Base-by-base conservation (phyloP, 192 early-diverging fungal species). In the Spizellomyces sp. region DNA sequence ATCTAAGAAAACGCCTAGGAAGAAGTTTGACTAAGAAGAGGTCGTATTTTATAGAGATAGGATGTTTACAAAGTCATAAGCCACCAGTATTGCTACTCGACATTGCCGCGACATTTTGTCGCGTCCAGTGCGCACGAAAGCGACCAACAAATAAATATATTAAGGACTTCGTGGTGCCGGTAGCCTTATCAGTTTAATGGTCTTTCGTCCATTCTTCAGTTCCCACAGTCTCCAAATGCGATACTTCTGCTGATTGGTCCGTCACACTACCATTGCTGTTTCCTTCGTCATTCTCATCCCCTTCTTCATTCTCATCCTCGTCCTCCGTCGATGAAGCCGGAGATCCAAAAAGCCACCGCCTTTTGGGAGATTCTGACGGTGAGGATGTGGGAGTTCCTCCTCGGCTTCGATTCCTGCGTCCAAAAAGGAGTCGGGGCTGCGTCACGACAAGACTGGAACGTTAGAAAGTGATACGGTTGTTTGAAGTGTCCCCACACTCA, bases 301-400 rank as follows among this genome's bases (percentile, higher is more conserved):
- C 36, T 7, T 63, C 62, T 44, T 63, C 62, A 36, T 63, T 44
- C 62, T 63, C 62, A 22, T 66, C 64, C 46, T 66, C 64, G 9
- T 66, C 64, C 64, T 66, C 64, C 22, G 61, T 41, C 1, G 61
- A 62, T n/a, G 21, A 42, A 2, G 19, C 19, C 21, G 43, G 64
- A n/a, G 64, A 48, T 46, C 64, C 64, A 19, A 66, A 66, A 9
- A 46, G 48, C 64, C 64, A 66, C 36, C 48, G 41, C 14, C 64
- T 45, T 9, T 21, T 10, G 22, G 59, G 59, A 9, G 64, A 9
- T 8, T 46, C 48, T 46, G 22, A 22, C 48, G 64, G 64, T 1
- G 64, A 66, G 2, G 19, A 17, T 17, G 64, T 22, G 14, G 64
- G 64, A 19, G 64, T 50, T 12, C 21, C 21, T 45, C 52, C 64